These are phyloP conservation scores for Fusarium foetens DNA, from an alignment of 2,329 filamentous ascomycete genomes.

Conservation along the genomic window DNA sequence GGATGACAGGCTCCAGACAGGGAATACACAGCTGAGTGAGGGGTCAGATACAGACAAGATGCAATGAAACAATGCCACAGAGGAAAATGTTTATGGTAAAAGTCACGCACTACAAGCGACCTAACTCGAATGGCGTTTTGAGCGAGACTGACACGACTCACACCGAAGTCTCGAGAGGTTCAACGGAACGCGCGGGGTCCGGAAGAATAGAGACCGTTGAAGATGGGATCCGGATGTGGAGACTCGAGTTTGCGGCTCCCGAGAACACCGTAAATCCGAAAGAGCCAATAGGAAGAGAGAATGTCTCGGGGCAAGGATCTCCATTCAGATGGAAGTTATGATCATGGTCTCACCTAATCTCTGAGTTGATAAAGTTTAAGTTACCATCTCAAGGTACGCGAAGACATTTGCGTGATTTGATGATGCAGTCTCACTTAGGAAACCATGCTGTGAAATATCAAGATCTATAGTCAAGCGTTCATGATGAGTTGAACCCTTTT, in stretches of 20 bases:
- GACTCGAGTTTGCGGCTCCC: constrained; percentile 14
- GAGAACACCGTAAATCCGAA: constrained; percentile 30
- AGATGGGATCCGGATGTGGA: background rate
- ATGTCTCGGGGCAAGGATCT: background rate
- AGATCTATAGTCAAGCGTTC: background rate
- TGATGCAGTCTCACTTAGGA: background rate
- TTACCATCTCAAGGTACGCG: background rate
- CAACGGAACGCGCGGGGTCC: constrained; percentile 40
- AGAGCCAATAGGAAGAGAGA: constrained; percentile 26
- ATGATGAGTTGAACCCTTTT: background rate
- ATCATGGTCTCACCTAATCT: constrained; percentile 13
- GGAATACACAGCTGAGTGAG: background rate
- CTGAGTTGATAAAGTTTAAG: background rate
- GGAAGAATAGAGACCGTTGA: background rate
- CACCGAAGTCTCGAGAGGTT: background rate
- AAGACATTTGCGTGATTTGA: background rate
- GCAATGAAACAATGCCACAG: constrained; percentile 17
- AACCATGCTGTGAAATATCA: background rate
- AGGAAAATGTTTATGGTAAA: background rate
- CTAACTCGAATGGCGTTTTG: constrained; percentile 22
- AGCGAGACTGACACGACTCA: constrained; percentile 1
- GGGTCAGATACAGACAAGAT: constrained; percentile 9
- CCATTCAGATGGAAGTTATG: background rate
- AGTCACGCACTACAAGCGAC: background rate
- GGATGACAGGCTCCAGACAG: background rate